phyloP scores from a whole-genome alignment of 805 yeast species.

The Wickerhamiella australiensis region DNA sequence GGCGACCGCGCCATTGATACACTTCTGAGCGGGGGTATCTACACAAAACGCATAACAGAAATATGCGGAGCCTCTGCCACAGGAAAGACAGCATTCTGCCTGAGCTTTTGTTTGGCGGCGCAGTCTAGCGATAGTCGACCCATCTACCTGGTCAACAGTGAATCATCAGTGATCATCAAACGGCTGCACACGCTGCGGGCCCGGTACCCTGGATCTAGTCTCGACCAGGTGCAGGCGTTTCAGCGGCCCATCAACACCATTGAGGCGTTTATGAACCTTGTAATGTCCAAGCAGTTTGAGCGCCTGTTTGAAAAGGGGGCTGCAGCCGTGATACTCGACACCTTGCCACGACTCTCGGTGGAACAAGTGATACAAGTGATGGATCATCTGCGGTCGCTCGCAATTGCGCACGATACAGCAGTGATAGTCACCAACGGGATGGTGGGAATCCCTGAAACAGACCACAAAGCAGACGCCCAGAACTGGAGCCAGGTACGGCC shows the following conservation, averaged over 20 bases:
- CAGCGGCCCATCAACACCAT: background rate
- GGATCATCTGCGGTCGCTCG: slow-evolving; percentile 34
- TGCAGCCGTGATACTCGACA: background rate
- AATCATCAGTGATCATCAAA: background rate
- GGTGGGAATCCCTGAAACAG: background rate
- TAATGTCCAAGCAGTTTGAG: background rate
- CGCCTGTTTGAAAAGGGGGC: background rate
- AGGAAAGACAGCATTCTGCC: slow-evolving; percentile 73
- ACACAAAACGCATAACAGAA: slow-evolving; percentile 50
- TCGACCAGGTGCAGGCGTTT: background rate
- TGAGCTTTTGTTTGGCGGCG: slow-evolving; percentile 51
- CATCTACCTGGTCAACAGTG: slow-evolving; percentile 19
- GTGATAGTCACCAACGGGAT: slow-evolving; percentile 72
- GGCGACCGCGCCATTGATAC: slow-evolving; percentile 43
- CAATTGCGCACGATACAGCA: slow-evolving; percentile 40
- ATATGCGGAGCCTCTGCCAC: slow-evolving; percentile 73
- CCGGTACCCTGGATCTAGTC: background rate
- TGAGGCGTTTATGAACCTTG: background rate
- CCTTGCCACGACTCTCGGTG: background rate
- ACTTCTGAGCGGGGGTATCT: slow-evolving; percentile 45
- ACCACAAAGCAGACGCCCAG: background rate
- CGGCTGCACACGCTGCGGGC: background rate
- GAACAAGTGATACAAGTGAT: background rate
- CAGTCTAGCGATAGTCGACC: slow-evolving; percentile 32
- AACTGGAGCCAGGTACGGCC: slow-evolving; percentile 34